Percentiles rank a stretch among this genome's conserved stretches.
These are phyloP conservation scores for Rhizoclosmatium sp. DNA, from an alignment of 192 early-diverging fungal genomes.

Conservation along the genomic window DNA sequence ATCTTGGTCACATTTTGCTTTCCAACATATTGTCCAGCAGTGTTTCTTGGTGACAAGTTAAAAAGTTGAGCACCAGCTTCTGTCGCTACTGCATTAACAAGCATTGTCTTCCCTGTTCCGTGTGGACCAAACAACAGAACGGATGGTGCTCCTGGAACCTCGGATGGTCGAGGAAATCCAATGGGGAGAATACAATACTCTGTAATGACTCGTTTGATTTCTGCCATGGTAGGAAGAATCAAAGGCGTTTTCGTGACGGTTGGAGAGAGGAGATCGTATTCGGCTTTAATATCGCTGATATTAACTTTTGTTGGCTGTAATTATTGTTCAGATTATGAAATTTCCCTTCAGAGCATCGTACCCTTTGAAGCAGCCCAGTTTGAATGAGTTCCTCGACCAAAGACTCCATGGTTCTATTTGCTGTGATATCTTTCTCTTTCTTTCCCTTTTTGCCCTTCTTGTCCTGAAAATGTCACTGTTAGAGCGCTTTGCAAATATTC, in stretches of 20 bases:
- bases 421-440: slow-evolving; percentile 72
- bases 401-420: slow-evolving; percentile 67
- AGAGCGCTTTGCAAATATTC: slow-evolving; percentile 4
- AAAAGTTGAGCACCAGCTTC: slow-evolving; percentile 63
- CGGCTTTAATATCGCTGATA: slow-evolving; percentile 52
- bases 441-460: slow-evolving; percentile 65
- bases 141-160: slow-evolving; percentile 53
- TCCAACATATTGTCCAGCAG: slow-evolving; percentile 65
- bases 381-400: slow-evolving; percentile 65
- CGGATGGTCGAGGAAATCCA: slow-evolving; percentile 43
- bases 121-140: slow-evolving; percentile 58
- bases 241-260: slow-evolving; percentile 48
- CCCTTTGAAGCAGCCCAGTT: slow-evolving; percentile 62
- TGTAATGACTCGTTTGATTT: slow-evolving; percentile 59
- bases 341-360: slow-evolving; percentile 17
- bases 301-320: slow-evolving; percentile 22
- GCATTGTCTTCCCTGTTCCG: slow-evolving; percentile 65
- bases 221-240: slow-evolving; percentile 58
- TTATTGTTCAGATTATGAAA: neutral
- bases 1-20: slow-evolving; percentile 61
- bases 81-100: slow-evolving; percentile 64
- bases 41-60: slow-evolving; percentile 65
- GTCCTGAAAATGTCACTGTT: slow-evolving; percentile 21
- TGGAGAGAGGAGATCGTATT: slow-evolving; percentile 53
- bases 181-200: slow-evolving; percentile 67